A percentile compares a stretch with the other conserved stretches of the same genome.
Evolutionary conservation across 2,329 filamentous ascomycete genomes (phyloP).

Genomic region (Cladosporium sp.): DNA sequence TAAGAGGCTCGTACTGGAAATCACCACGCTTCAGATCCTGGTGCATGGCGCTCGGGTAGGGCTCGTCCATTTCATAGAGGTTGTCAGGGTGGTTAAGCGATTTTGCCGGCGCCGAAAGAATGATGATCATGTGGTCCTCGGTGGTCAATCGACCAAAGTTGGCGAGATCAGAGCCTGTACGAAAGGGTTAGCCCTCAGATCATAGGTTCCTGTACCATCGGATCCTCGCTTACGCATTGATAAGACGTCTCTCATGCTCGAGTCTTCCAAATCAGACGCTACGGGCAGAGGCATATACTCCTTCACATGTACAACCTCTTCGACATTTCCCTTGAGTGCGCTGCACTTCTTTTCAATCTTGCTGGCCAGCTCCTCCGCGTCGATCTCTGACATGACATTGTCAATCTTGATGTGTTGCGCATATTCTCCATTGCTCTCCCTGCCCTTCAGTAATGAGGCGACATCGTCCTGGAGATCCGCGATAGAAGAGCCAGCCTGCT

Average conservation of each 20-base stretch:
- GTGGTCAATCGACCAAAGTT: neutral
- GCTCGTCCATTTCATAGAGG: conserved; percentile 61
- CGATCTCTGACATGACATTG: conserved; percentile 50
- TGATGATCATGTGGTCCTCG: conserved; percentile 13
- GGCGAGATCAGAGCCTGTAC: neutral
- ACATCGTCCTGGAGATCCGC: conserved; percentile 53
- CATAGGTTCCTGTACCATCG: neutral
- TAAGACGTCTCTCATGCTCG: too few species aligned
- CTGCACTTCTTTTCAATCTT: conserved; percentile 45
- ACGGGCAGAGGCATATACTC: too few species aligned
- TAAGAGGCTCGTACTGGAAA: conserved; percentile 33
- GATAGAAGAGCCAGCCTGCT: conserved; percentile 69
- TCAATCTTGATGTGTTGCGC: conserved; percentile 39
- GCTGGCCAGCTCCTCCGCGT: conserved; percentile 39
- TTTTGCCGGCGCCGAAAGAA: conserved; percentile 3
- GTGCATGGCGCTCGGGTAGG: conserved; percentile 60
- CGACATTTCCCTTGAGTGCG: conserved; percentile 6
- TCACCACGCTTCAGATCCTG: conserved; percentile 71
- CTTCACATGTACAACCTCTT: too few species aligned
- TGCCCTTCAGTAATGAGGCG: neutral
- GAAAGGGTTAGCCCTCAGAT: neutral
- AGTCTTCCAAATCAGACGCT: too few species aligned
- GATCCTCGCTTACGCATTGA: neutral
- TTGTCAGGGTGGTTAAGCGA: conserved; percentile 15
- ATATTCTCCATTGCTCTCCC: neutral